Evolutionary conservation across 345 rosid genomes (phyloP).

Genomic region (Lepidium aucheri): DNA sequence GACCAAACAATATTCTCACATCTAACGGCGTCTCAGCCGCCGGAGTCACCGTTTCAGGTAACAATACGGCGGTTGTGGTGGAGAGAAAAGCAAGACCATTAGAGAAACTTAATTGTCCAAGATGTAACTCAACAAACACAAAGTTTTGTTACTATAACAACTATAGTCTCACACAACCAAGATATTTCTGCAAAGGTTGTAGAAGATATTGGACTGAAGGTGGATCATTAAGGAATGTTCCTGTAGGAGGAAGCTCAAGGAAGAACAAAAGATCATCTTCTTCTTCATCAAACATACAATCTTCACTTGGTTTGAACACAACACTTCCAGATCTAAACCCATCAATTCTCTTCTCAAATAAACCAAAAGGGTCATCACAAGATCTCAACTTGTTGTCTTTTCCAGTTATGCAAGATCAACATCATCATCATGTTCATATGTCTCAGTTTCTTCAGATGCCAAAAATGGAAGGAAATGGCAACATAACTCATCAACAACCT

Average conservation of each 20-base stretch:
- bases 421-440: conserved; percentile 22
- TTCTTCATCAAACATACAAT: conserved; percentile 13
- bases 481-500: conserved; percentile 15
- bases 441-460: conserved; percentile 26
- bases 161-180: conserved; percentile 83
- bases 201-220: conserved; percentile 96
- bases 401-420: conserved; percentile 29
- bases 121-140: conserved; percentile 84
- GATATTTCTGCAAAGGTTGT: conserved; percentile 87
- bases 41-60: conserved; percentile 16
- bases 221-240: conserved; percentile 81
- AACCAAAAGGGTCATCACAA: conserved; percentile 28
- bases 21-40: conserved; percentile 11
- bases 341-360: conserved; percentile 24
- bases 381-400: conserved; percentile 32
- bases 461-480: conserved; percentile 24
- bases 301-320: conserved; percentile 23
- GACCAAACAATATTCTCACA: conserved; percentile 16
- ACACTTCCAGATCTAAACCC: conserved; percentile 29
- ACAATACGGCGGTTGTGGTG: conserved; percentile 16
- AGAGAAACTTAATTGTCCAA: conserved; percentile 71
- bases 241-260: conserved; percentile 73
- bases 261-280: conserved; percentile 49
- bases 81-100: conserved; percentile 27
- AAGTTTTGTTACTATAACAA: conserved; percentile 94